These are phyloP conservation scores for Geotrichum aggregatum DNA, from an alignment of 1,139 yeast genomes.

Conservation along the genomic window DNA sequence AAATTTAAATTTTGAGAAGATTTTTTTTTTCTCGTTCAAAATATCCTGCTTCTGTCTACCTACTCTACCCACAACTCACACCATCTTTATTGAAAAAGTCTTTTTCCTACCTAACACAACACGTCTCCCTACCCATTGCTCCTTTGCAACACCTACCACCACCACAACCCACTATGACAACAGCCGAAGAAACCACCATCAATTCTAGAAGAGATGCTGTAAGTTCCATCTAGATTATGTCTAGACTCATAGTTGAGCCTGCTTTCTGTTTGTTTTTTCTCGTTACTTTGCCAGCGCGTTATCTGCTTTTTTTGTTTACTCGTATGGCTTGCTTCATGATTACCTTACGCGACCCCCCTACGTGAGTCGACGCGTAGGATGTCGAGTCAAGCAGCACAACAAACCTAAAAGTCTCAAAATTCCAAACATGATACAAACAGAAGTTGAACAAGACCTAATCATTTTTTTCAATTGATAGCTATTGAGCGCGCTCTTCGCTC, in stretches of 20 bases:
- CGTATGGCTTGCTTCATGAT: background rate
- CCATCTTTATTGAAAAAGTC: no score
- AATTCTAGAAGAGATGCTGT: constrained; percentile 12
- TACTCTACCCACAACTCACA: no score
- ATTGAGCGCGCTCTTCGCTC: constrained; percentile 71
- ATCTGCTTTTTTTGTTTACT: background rate
- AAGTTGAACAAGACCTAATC: background rate
- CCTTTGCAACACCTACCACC: background rate
- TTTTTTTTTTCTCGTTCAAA: no score
- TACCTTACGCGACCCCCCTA: background rate
- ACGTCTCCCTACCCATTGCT: background rate
- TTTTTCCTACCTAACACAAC: no score
- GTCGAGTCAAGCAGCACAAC: background rate
- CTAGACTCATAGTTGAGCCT: no score
- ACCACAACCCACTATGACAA: constrained; percentile 7
- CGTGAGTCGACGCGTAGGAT: constrained; percentile 3
- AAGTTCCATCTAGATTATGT: constrained; percentile 1
- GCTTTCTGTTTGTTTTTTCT: background rate
- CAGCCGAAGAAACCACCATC: constrained; percentile 1
- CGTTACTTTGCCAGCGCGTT: background rate
- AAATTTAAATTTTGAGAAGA: no score
- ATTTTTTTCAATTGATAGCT: constrained; percentile 39
- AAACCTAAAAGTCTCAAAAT: background rate
- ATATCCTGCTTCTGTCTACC: no score
- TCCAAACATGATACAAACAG: background rate